Base-by-base conservation (phyloP, 441 rosid genomes). In the Erodium texanum region DNA sequence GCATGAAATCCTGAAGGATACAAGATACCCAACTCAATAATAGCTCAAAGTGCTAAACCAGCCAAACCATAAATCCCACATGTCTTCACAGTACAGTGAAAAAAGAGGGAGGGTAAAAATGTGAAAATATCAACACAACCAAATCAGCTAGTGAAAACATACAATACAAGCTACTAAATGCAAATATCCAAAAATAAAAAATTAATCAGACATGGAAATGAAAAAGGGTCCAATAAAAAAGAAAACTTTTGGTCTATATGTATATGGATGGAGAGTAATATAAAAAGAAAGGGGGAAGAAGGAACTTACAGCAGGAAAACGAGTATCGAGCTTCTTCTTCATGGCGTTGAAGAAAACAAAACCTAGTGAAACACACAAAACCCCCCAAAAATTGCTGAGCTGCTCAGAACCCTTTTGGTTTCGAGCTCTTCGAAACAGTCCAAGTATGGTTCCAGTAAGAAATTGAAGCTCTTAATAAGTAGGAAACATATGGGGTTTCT, bases 241-340 rank as follows among this genome's bases (percentile, higher is more conserved):
- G 11, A 10, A 38, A 38, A 38, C 45, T 10, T 38, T 38, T 7
- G 14, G 45, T 7, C 45, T 38, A 38, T 7, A 38, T 38, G 14
- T 38, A 38, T 7, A 38, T 38, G 14, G 43, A 50, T n/a, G 5
- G 6, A 29, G 6, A 29, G 34, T 29, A 29, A n/a, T n/a, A n/a
- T n/a, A n/a, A n/a, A 3, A 29, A 29, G 34, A 29, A 29, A 29
- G 34, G 6, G 6, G 6, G 3, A 29, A 5, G 6, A 29, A 62
- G 41, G 1, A 7, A 66, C 77, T 69, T 32, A 74, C 77, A 58
- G 77, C 77, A 27, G 77, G 77, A 66, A 74, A 74, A 32, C 77
- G 77, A 32, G 77, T 74, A 59, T 74, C 77, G 58, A 74, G 77
- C 73, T 70, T 74, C 70, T 74, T 74, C 73, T 58, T 74, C 77